Evolutionary conservation across 163 green algal species (phyloP).

Genomic region (Trebouxia gelatinosa): DNA sequence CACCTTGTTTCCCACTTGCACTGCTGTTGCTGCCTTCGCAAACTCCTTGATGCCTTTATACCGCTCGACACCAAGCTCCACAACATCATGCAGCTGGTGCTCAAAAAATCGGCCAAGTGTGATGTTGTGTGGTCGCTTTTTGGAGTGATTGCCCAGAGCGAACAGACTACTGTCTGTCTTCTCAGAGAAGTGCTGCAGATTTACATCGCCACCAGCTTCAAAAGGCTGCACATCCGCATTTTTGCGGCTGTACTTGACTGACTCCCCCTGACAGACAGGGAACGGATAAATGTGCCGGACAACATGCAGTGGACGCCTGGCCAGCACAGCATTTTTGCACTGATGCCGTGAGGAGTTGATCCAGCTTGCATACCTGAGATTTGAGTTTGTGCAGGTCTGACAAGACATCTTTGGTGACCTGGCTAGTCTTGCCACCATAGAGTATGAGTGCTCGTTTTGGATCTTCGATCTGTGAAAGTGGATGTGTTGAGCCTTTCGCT

Average conservation of each 20-base stretch:
- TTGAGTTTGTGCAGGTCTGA: constrained; percentile 28
- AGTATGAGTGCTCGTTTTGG: constrained; percentile 78
- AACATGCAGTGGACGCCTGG: too few relatives aligned
- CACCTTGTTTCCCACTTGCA: too few relatives aligned
- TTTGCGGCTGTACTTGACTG: constrained; percentile 75
- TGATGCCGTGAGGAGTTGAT: too few relatives aligned
- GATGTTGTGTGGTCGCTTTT: constrained; percentile 98
- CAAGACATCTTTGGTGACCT: constrained; percentile 67
- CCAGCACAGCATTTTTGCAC: too few relatives aligned
- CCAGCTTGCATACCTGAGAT: too few relatives aligned
- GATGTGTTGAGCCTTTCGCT: too few relatives aligned
- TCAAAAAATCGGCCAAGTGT: constrained; percentile 92
- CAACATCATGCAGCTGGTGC: constrained; percentile 82
- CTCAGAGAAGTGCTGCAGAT: constrained; percentile 81
- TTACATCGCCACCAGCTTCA: constrained; percentile 84
- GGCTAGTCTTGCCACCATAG: constrained; percentile 79
- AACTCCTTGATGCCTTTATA: constrained; percentile 71
- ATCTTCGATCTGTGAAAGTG: constrained; percentile 91
- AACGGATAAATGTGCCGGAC: too few relatives aligned
- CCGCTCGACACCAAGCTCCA: constrained; percentile 85
- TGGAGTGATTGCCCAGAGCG: constrained; percentile 83
- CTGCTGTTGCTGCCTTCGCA: constrained; percentile 37
- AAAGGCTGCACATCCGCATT: constrained; percentile 92
- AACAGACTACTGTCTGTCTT: constrained; percentile 85
- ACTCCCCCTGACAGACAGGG: constrained; percentile 76